A percentile compares a stretch with the other conserved stretches of the same genome.
Conservation (phyloP, 352 stramenopile genomes). For the Phytopythium vexans region DNA sequence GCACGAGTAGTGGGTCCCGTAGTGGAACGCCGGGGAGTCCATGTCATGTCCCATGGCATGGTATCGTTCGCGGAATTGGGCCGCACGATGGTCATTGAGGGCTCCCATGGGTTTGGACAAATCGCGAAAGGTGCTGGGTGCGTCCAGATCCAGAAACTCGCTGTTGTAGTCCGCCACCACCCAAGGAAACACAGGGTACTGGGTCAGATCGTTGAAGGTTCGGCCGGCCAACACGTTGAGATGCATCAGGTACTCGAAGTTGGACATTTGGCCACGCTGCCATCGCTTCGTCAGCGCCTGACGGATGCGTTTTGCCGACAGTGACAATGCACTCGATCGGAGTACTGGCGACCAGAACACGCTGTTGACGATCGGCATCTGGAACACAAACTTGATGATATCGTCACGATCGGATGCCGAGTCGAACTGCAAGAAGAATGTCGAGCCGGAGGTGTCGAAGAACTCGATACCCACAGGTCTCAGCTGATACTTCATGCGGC, state of each 20-base stretch:
- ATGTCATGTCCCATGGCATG: conserved; percentile 61
- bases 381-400: conserved; percentile 63
- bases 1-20: conserved; percentile 97
- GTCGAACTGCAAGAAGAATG: conserved; percentile 76
- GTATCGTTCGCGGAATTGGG: conserved; percentile 87
- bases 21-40: conserved; percentile 93
- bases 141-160: conserved; percentile 81
- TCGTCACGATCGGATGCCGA: conserved; percentile 49
- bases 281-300: conserved; percentile 71
- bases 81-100: conserved; percentile 75
- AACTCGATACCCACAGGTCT: conserved; percentile 74
- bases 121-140: conserved; percentile 85
- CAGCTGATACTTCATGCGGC: conserved; percentile 77
- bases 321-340: conserved; percentile 49
- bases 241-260: conserved; percentile 97
- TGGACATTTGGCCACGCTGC: conserved; percentile 63
- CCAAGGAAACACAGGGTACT: conserved; percentile 98
- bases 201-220: conserved; percentile 97
- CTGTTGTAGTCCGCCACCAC: conserved; percentile 90
- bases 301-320: conserved; percentile 69
- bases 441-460: conserved; percentile 64
- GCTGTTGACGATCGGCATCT: conserved; percentile 81
- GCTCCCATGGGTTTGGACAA: conserved; percentile 94
- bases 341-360: conserved; percentile 78
- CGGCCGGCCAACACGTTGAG: conserved; percentile 94